A percentile compares a stretch with the other conserved stretches of the same genome.
These are phyloP conservation scores for Globisporangium emineosum DNA, from an alignment of 352 stramenopile species.

Conservation along the genomic window DNA sequence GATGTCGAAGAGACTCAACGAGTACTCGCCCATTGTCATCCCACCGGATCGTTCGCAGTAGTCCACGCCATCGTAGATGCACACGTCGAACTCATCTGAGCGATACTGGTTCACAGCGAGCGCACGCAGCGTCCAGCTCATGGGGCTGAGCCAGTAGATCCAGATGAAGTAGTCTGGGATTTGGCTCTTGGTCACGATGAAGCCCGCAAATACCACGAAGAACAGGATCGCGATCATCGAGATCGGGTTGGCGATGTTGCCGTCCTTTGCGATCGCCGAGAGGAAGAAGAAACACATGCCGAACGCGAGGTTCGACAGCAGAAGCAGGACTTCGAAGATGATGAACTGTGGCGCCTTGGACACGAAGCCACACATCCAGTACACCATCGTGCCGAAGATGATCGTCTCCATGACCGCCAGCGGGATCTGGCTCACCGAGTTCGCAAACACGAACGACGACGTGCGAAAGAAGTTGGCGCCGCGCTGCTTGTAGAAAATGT, in stretches of 20 bases:
- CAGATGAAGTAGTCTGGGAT: constrained; percentile 42
- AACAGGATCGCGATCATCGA: constrained; percentile 29
- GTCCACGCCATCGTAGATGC: constrained; percentile 23
- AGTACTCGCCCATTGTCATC: constrained; percentile 35
- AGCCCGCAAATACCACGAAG: constrained; percentile 41
- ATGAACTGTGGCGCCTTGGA: constrained; percentile 30
- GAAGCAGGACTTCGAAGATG: constrained; percentile 31
- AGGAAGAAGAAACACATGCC: constrained; percentile 42
- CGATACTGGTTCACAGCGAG: constrained; percentile 32
- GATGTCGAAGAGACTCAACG: constrained; percentile 25
- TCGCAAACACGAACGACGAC: constrained; percentile 54
- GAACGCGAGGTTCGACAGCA: constrained; percentile 40
- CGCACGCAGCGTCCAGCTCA: constrained; percentile 34
- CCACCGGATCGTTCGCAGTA: constrained; percentile 24
- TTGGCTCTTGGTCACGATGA: constrained; percentile 28
- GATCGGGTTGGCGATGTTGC: constrained; percentile 34
- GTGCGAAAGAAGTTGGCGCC: constrained; percentile 77
- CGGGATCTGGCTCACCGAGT: constrained; percentile 30
- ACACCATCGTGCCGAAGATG: constrained; percentile 74
- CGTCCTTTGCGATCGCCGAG: constrained; percentile 20
- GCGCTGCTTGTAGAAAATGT: constrained; percentile 78
- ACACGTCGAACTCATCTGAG: constrained; percentile 21
- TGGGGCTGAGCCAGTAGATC: constrained; percentile 51
- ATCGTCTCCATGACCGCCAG: constrained; percentile 45
- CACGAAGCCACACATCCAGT: constrained; percentile 78